Percentiles rank a stretch among this genome's conserved stretches.
phyloP scores from a whole-genome alignment of 352 stramenopile genomes.

The Pythium apleroticum region DNA sequence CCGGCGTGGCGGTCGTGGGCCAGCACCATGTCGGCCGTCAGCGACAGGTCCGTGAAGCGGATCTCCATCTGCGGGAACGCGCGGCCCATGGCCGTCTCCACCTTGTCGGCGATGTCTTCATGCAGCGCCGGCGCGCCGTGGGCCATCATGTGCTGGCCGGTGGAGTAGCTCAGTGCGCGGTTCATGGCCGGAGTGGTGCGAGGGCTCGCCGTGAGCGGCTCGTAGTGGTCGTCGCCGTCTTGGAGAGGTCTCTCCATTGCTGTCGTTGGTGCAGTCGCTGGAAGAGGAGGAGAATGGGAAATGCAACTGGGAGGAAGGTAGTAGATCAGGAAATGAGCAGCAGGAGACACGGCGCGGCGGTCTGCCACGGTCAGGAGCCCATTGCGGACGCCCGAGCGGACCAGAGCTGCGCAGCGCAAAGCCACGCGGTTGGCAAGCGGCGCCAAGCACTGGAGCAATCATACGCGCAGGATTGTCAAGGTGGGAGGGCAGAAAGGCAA shows the following conservation, averaged over 20 bases:
- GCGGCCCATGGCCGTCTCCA: conserved; percentile 44
- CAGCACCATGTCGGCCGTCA: conserved; percentile 45
- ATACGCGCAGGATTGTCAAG: neutral
- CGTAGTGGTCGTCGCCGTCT: conserved; percentile 12
- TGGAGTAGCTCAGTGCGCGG: conserved; percentile 32
- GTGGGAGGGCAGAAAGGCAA: neutral
- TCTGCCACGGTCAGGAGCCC: too few species aligned
- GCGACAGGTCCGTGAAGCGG: conserved; percentile 47
- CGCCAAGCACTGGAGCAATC: neutral
- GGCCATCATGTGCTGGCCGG: conserved; percentile 33
- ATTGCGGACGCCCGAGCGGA: too few species aligned
- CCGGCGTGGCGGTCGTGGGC: conserved; percentile 30
- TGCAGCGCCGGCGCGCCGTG: conserved; percentile 39
- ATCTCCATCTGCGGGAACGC: conserved; percentile 62
- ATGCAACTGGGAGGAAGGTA: neutral
- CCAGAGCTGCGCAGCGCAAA: neutral
- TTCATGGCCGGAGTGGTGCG: neutral
- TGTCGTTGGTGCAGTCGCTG: too few species aligned
- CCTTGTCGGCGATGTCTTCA: conserved; percentile 38
- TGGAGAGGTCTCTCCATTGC: neutral
- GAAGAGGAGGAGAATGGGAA: too few species aligned
- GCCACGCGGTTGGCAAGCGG: neutral
- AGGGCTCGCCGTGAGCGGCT: neutral
- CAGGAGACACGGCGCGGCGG: too few species aligned
- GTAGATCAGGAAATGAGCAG: neutral